A percentile compares a stretch with the other conserved stretches of the same genome.
These are phyloP conservation scores for Pterocarpus santalinus DNA, from an alignment of 306 rosid genomes.

Conservation along the genomic window DNA sequence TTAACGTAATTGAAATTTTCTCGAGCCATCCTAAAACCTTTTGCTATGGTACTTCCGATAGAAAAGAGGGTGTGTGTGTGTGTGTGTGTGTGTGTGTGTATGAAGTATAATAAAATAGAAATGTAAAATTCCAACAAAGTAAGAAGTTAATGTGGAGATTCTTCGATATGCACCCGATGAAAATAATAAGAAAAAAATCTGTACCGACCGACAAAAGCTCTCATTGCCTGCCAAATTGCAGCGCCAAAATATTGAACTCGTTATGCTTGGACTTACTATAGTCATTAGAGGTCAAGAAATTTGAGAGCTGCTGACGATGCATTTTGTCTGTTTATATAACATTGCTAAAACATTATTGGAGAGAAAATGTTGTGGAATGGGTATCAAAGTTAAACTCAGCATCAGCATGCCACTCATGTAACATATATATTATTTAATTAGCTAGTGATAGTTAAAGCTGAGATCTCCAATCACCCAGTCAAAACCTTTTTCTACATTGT, in stretches of 20 bases:
- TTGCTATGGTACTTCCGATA: neutral
- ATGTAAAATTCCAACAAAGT: too few species aligned
- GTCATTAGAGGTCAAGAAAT: neutral
- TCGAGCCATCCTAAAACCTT: too few species aligned
- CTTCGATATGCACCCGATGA: too few species aligned
- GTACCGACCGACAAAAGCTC: neutral
- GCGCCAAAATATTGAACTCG: slow-evolving; percentile 6
- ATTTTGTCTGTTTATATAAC: slow-evolving; percentile 27
- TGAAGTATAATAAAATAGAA: too few species aligned
- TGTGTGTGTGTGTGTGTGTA: too few species aligned
- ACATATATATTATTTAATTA: slow-evolving; percentile 16
- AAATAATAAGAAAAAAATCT: neutral
- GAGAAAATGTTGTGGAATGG: slow-evolving; percentile 4
- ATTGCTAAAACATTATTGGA: neutral
- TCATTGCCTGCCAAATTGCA: neutral
- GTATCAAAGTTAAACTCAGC: slow-evolving; percentile 16
- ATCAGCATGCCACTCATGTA: slow-evolving; percentile 15
- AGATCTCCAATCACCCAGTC: neutral
- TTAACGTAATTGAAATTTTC: too few species aligned
- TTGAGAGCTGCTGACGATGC: slow-evolving; percentile 9
- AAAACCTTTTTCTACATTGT: neutral
- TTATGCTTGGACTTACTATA: neutral
- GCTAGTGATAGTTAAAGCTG: slow-evolving; percentile 22
- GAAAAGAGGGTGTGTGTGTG: too few species aligned
- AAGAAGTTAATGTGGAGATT: too few species aligned